phyloP scores from a whole-genome alignment of 2,329 filamentous ascomycete genomes.

The Fusarium bulbicola region DNA sequence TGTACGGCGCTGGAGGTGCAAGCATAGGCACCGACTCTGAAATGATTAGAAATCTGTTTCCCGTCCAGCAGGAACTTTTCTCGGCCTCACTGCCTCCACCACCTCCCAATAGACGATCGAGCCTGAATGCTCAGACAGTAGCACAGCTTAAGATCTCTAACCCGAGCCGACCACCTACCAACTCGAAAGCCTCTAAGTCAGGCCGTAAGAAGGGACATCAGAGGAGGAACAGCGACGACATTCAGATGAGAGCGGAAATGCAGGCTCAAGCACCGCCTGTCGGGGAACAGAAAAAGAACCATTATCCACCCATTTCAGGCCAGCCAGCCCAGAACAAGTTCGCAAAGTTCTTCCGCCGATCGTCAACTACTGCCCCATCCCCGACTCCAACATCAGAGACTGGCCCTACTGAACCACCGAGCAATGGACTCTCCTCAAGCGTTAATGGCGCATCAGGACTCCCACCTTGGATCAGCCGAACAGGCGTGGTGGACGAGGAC shows the following conservation, averaged over 20 bases:
- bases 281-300: constrained; percentile 49
- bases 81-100: constrained; percentile 53
- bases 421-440: constrained; percentile 24
- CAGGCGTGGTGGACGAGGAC: constrained; percentile 52
- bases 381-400: constrained; percentile 18
- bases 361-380: constrained; percentile 49
- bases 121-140: constrained; percentile 59
- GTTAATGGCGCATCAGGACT: constrained; percentile 47
- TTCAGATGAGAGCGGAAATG: constrained; percentile 39
- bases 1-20: constrained; percentile 52
- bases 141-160: constrained; percentile 27
- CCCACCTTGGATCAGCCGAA: constrained; percentile 52
- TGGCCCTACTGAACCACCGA: constrained; percentile 10
- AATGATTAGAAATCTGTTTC: constrained; percentile 58
- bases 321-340: constrained; percentile 57
- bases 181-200: constrained; percentile 27
- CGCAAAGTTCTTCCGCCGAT: constrained; percentile 62
- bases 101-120: constrained; percentile 63
- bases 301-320: constrained; percentile 62
- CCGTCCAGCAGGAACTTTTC: constrained; percentile 52
- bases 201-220: constrained; percentile 29
- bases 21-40: constrained; percentile 47
- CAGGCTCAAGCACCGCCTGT: constrained; percentile 35
- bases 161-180: constrained; percentile 33
- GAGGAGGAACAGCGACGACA: constrained; percentile 46